Evolutionary conservation across 345 rosid genomes (phyloP), one percentile per base, ranked within the genome.

Genomic region (Conringia planisiliqua): DNA sequence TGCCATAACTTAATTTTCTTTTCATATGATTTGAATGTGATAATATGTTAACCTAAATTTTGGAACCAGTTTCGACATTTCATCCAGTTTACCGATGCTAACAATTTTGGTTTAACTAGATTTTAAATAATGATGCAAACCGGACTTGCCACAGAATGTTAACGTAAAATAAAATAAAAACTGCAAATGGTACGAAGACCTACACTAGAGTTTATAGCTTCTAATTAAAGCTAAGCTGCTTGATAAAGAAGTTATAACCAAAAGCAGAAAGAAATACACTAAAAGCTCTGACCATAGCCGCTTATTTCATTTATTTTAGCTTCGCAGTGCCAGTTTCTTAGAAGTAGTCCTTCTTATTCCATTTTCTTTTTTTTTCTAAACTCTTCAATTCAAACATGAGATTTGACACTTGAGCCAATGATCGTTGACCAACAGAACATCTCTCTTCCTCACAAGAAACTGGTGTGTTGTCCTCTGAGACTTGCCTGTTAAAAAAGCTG

Each of bases 401-500:
- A 62, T 46, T 52, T 67, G 2, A 62, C 65, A 70, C 66, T 39
- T 38, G 17, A 77, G 62, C 16, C 16, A 47, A 20, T 77, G 77
- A 71, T 30, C 68, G 68, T 77, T 77, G 80, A 77, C 80, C 52
- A 77, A 62, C 39, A 63, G 55, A 64, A 70, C 56, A 76, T 4
- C 44, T 61, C 59, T 54, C 65, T 62, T 69, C 62, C 50, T 71
- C 80, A 77, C 77, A 77, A 71, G 68, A 77, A 77, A 77, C 12
- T 58, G 2, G 68, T 77, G 76, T 44, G 22, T 55, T 77, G 76
- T 71, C 52, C 71, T 62, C 66, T 70, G 18, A 52, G 9, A 75
- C 48, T 68, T 6, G 39, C 16, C 66, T 47, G 58, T 32, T 46
- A 16, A 58, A 71, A 75, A 77, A 71, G 80, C 76, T 77, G 81